phyloP scores from a whole-genome alignment of 345 rosid genomes.

The Cochlearia excelsa region DNA sequence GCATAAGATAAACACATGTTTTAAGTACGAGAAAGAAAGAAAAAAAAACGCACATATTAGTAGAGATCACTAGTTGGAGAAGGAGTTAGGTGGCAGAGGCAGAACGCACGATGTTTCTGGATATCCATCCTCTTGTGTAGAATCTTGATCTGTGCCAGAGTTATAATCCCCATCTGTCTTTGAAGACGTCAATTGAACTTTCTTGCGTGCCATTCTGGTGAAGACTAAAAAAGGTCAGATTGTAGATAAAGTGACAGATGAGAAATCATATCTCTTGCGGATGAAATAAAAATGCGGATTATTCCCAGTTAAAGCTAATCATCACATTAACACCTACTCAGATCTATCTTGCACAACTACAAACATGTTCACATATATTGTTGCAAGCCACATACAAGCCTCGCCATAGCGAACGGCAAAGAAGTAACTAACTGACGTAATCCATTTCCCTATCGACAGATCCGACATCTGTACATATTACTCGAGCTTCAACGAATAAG shows the following conservation, averaged over 20 bases:
- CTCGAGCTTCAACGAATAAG: too few relatives aligned
- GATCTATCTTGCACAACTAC: conserved; percentile 13
- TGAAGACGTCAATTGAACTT: conserved; percentile 86
- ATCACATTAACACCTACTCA: too few relatives aligned
- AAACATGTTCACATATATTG: background rate
- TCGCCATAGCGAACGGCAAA: too few relatives aligned
- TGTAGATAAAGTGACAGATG: too few relatives aligned
- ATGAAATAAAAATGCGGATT: too few relatives aligned
- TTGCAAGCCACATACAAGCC: background rate
- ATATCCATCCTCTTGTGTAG: conserved; percentile 64
- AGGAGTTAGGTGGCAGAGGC: conserved; percentile 13
- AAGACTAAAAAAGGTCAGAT: conserved; percentile 2
- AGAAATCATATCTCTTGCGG: too few relatives aligned
- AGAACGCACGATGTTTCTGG: conserved; percentile 68
- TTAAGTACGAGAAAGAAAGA: background rate
- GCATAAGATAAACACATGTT: background rate
- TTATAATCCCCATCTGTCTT: conserved; percentile 52
- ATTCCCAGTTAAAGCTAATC: too few relatives aligned
- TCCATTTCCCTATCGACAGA: too few relatives aligned
- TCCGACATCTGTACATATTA: too few relatives aligned
- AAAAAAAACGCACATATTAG: background rate
- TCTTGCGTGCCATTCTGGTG: conserved; percentile 91
- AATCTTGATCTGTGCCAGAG: conserved; percentile 60
- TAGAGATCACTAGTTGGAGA: background rate
- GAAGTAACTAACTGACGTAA: too few relatives aligned